These are phyloP conservation scores for Teunomyces atbi DNA, from an alignment of 805 yeast species.

Conservation along the genomic window DNA sequence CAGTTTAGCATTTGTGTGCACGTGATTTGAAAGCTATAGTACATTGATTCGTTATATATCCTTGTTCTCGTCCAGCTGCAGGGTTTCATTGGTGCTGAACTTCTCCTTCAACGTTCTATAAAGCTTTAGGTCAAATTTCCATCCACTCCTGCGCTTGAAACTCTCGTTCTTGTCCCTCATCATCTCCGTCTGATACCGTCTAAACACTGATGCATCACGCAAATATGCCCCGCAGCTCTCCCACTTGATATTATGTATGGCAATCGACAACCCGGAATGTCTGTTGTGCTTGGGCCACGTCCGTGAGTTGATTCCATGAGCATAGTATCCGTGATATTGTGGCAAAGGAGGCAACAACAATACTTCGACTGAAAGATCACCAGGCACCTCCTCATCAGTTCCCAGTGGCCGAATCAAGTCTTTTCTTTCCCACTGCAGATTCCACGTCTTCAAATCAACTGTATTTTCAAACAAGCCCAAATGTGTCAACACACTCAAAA, in stretches of 20 bases:
- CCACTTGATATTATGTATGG: conserved; percentile 58
- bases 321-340: conserved; percentile 61
- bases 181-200: conserved; percentile 26
- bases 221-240: conserved; percentile 27
- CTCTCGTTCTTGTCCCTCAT: conserved; percentile 10
- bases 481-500: conserved; percentile 72
- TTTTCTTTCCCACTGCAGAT: conserved; percentile 23
- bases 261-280: conserved; percentile 80
- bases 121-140: conserved; percentile 32
- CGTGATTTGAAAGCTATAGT: not conserved
- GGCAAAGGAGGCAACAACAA: conserved; percentile 66
- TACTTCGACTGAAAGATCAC: conserved; percentile 58
- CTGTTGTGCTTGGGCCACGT: conserved; percentile 52
- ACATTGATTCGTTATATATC: not conserved
- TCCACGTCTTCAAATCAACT: conserved; percentile 32
- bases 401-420: conserved; percentile 22
- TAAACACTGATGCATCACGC: conserved; percentile 28
- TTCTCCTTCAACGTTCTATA: conserved; percentile 28
- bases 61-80: not conserved
- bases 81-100: conserved; percentile 9
- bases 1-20: not conserved
- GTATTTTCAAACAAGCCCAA: conserved; percentile 57
- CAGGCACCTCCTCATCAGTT: conserved; percentile 18
- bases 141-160: conserved; percentile 21
- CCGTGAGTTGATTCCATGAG: conserved; percentile 72